These are phyloP conservation scores for Metarhizium sp. DNA, from an alignment of 2,329 filamentous ascomycete species.

Conservation along the genomic window DNA sequence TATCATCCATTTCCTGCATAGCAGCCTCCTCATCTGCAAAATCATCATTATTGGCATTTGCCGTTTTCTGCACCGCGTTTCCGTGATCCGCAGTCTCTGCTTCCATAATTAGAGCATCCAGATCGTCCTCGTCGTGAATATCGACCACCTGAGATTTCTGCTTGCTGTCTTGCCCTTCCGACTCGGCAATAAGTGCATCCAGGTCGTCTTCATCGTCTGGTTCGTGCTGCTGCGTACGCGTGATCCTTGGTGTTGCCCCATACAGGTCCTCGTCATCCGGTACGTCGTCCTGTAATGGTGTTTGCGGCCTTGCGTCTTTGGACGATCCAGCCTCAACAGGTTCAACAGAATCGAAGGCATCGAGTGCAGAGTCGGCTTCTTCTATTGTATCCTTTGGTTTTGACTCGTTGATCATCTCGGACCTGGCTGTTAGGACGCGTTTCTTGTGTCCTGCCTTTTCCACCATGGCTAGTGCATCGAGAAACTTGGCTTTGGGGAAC, in stretches of 20 bases:
- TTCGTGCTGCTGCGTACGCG: conserved; percentile 10
- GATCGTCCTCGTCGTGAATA: conserved; percentile 15
- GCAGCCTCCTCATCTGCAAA: conserved; percentile 58
- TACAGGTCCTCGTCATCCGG: conserved; percentile 45
- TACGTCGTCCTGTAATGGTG: conserved; percentile 13
- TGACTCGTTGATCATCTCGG: conserved; percentile 75
- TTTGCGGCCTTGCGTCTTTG: conserved; percentile 20
- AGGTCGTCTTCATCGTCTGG: conserved; percentile 42
- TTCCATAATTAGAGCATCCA: conserved; percentile 45
- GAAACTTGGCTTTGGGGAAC: conserved; percentile 88
- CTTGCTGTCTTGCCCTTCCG: conserved; percentile 19
- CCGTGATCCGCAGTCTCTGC: conserved; percentile 22
- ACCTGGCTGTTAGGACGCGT: conserved; percentile 61
- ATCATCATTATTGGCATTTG: conserved; percentile 18
- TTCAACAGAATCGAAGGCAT: conserved; percentile 11
- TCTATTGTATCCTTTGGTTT: conserved; percentile 39
- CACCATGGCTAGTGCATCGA: conserved; percentile 80
- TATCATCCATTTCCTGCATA: conserved; percentile 54
- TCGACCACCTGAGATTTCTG: not conserved
- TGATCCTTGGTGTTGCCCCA: conserved; percentile 36
- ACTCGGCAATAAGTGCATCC: conserved; percentile 44
- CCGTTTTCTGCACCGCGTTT: not conserved
- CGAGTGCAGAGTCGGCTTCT: conserved; percentile 20
- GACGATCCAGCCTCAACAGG: conserved; percentile 16
- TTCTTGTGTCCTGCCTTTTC: conserved; percentile 90